Evolutionary conservation across 2,329 filamentous ascomycete genomes (phyloP).

Genomic region (Exophiala mesophila): DNA sequence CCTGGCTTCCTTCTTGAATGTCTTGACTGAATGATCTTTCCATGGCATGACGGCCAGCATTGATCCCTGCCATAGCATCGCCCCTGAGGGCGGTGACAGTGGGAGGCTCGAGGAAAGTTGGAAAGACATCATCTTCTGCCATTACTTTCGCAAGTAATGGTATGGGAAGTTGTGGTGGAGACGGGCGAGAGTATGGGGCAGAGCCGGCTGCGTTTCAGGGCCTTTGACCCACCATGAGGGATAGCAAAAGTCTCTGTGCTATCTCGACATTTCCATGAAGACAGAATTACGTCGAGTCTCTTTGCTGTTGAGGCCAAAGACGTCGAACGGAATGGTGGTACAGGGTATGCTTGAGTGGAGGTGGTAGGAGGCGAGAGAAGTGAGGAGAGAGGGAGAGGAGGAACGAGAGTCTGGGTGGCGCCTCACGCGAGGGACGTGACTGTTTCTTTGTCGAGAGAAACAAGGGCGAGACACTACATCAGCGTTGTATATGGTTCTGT

Average conservation of each 20-base stretch:
- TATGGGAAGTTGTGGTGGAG: constrained; percentile 1
- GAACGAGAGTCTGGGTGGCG: neutral
- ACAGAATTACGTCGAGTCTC: constrained; percentile 1
- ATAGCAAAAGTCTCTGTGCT: constrained; percentile 17
- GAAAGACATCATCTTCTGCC: constrained; percentile 38
- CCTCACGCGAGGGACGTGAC: neutral
- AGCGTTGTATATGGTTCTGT: neutral
- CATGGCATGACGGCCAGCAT: constrained; percentile 37
- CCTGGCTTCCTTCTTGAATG: constrained; percentile 87
- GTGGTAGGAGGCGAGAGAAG: neutral
- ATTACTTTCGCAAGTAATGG: constrained; percentile 27
- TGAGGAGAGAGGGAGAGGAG: neutral
- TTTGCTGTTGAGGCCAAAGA: constrained; percentile 4
- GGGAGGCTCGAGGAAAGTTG: constrained; percentile 40
- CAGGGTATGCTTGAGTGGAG: neutral
- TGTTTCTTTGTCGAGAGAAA: neutral
- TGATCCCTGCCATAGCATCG: constrained; percentile 35
- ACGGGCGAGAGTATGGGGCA: constrained; percentile 3
- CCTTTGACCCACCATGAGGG: constrained; percentile 20
- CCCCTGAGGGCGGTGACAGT: constrained; percentile 41
- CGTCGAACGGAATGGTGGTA: neutral
- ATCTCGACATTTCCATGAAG: constrained; percentile 19
- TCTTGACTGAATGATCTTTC: constrained; percentile 71
- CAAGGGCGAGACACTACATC: neutral
- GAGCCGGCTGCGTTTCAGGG: constrained; percentile 14